Conservation (phyloP, 2,329 filamentous ascomycete genomes). For the Penicillium sp. region DNA sequence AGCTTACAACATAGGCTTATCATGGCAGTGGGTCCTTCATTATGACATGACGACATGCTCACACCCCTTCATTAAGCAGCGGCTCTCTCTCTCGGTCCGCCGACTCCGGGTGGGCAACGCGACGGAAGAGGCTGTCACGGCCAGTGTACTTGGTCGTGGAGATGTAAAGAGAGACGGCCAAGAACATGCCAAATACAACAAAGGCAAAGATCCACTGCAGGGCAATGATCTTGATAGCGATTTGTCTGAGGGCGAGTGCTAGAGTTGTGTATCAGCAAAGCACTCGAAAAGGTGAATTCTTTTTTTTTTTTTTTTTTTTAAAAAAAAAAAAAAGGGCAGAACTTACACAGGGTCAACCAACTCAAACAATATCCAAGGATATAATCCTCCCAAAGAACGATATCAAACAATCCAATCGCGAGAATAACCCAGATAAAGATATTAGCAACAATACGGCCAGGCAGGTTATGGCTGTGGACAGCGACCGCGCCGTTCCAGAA, state of each 20-base stretch:
- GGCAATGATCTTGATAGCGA: constrained; percentile 68
- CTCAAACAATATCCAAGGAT: constrained; percentile 78
- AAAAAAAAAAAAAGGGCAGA: neutral
- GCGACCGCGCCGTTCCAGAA: constrained; percentile 88
- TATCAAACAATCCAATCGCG: constrained; percentile 72
- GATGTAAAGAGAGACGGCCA: constrained; percentile 60
- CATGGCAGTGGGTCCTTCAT: neutral
- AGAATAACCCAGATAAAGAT: constrained; percentile 84
- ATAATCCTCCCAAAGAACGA: constrained; percentile 69
- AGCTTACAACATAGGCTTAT: neutral
- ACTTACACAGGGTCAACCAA: constrained; percentile 65
- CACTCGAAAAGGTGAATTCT: neutral
- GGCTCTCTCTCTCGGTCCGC: constrained; percentile 54
- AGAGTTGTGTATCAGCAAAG: neutral
- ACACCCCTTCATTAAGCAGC: constrained; percentile 44
- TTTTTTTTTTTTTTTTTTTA: too few species aligned
- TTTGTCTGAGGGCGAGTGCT: constrained; percentile 73
- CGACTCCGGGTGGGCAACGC: constrained; percentile 35
- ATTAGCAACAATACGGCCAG: constrained; percentile 78
- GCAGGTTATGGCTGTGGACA: constrained; percentile 64
- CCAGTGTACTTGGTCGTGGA: constrained; percentile 35
- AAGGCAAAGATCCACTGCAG: constrained; percentile 94
- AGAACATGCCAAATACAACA: constrained; percentile 71
- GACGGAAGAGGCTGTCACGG: constrained; percentile 37
- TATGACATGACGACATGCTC: neutral